Evolutionary conservation across 2,329 filamentous ascomycete species (phyloP).

Genomic region (Zarea fungicola): DNA sequence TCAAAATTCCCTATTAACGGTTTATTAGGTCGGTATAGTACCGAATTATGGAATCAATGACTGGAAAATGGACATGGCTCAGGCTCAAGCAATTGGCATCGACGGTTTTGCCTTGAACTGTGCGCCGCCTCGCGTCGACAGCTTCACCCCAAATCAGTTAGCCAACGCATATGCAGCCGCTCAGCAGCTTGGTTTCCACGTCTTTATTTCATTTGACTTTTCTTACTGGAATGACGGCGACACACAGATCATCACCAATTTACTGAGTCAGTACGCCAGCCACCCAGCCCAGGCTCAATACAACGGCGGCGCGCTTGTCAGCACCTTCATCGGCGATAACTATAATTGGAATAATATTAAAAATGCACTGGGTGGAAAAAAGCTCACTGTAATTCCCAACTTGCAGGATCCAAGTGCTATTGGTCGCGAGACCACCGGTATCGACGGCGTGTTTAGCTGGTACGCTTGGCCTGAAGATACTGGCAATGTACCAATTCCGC

Average conservation of each 20-base stretch:
- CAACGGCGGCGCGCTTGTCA: conserved; percentile 18
- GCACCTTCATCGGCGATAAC: conserved; percentile 20
- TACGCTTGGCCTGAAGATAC: conserved; percentile 20
- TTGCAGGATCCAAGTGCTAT: conserved; percentile 17
- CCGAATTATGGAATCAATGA: conserved; percentile 17
- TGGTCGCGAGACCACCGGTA: conserved; percentile 13
- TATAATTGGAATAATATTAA: conserved; percentile 20
- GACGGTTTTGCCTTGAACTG: conserved; percentile 22
- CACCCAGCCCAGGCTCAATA: conserved; percentile 18
- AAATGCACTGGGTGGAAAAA: conserved; percentile 14
- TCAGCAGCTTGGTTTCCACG: conserved; percentile 16
- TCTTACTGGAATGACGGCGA: conserved; percentile 20
- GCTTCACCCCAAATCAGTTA: conserved; percentile 18
- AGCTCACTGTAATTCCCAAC: conserved; percentile 18
- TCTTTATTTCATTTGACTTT: conserved; percentile 22
- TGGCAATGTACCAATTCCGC: conserved; percentile 17
- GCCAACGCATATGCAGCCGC: conserved; percentile 19
- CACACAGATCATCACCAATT: conserved; percentile 16
- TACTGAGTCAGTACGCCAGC: conserved; percentile 15
- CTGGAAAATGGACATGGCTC: conserved; percentile 18
- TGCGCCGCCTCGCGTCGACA: conserved; percentile 18
- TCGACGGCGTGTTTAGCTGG: conserved; percentile 21
- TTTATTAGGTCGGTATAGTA: conserved; percentile 18
- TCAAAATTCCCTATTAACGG: not conserved
- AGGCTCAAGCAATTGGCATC: conserved; percentile 20